These are phyloP conservation scores for Gaillardinia entomophila DNA, from an alignment of 805 yeast genomes.

Conservation along the genomic window DNA sequence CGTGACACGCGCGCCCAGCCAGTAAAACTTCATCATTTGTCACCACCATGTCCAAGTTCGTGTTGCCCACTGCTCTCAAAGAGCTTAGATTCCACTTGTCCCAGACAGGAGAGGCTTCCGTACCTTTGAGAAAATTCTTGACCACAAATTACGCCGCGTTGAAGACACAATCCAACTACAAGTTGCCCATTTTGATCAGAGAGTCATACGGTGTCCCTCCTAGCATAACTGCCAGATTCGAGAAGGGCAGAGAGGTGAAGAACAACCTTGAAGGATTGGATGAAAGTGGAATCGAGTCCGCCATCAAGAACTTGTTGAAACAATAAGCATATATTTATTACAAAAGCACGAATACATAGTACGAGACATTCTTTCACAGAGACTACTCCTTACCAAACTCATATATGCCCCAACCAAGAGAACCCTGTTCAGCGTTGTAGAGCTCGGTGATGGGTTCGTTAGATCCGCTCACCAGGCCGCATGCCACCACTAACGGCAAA, in stretches of 20 bases:
- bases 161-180: slow-evolving; percentile 50
- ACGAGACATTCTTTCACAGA: no score
- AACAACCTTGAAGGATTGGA: slow-evolving; percentile 44
- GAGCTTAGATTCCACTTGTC: slow-evolving; percentile 81
- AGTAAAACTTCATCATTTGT: slow-evolving; percentile 7
- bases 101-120: slow-evolving; percentile 70
- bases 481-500: slow-evolving; percentile 57
- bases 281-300: slow-evolving; percentile 37
- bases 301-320: slow-evolving; percentile 36
- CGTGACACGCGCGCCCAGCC: slow-evolving; percentile 7
- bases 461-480: slow-evolving; percentile 45
- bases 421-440: slow-evolving; percentile 37
- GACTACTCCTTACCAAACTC: slow-evolving; percentile 31
- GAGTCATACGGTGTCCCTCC: slow-evolving; percentile 74
- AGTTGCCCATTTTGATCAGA: slow-evolving; percentile 70
- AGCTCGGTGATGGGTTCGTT: slow-evolving; percentile 33
- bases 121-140: slow-evolving; percentile 60
- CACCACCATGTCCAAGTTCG: slow-evolving; percentile 33
- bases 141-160: slow-evolving; percentile 60
- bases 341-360: slow-evolving; percentile 1
- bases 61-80: slow-evolving; percentile 52
- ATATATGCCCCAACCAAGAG: slow-evolving; percentile 71
- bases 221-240: slow-evolving; percentile 58
- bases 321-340: slow-evolving; percentile 7
- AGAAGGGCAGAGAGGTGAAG: slow-evolving; percentile 26